Evolutionary conservation across 192 early-diverging fungal genomes (phyloP).

Genomic region (Polychytrium aggregatum): DNA sequence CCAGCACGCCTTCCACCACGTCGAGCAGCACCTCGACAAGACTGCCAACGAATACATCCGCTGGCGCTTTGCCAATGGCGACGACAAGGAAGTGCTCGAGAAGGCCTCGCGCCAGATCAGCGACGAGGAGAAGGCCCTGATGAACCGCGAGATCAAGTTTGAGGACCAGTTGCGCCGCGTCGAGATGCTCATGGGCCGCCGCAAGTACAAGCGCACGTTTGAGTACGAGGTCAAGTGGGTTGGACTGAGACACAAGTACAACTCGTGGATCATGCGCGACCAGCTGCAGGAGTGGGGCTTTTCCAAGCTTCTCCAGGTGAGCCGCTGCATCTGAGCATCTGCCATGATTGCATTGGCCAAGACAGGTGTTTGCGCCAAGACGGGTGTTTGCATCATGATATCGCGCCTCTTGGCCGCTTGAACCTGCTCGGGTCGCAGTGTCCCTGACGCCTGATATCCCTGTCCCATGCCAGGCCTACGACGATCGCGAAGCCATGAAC

Average conservation of each 20-base stretch:
- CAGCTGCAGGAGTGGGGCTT: slow-evolving; percentile 57
- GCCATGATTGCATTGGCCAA: no score
- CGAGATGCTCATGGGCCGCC: slow-evolving; percentile 41
- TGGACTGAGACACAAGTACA: slow-evolving; percentile 51
- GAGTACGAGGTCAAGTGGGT: slow-evolving; percentile 77
- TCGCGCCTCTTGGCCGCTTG: no score
- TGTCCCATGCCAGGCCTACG: no score
- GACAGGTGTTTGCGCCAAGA: no score
- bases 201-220: slow-evolving; percentile 69
- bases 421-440: no score
- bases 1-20: slow-evolving; percentile 80
- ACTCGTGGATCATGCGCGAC: slow-evolving; percentile 63
- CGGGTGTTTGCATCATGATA: no score
- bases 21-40: slow-evolving; percentile 66
- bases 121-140: slow-evolving; percentile 50
- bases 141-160: slow-evolving; percentile 43
- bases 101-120: slow-evolving; percentile 61
- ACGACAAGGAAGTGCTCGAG: slow-evolving; percentile 65
- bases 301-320: slow-evolving; percentile 60
- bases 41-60: slow-evolving; percentile 70
- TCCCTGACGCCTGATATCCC: no score
- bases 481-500: slow-evolving; percentile 61
- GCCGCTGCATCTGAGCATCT: no score
- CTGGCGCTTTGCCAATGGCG: slow-evolving; percentile 68
- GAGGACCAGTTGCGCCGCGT: slow-evolving; percentile 46